Evolutionary conservation across 805 yeast genomes (phyloP).

Genomic region (Pichia cabralensis): DNA sequence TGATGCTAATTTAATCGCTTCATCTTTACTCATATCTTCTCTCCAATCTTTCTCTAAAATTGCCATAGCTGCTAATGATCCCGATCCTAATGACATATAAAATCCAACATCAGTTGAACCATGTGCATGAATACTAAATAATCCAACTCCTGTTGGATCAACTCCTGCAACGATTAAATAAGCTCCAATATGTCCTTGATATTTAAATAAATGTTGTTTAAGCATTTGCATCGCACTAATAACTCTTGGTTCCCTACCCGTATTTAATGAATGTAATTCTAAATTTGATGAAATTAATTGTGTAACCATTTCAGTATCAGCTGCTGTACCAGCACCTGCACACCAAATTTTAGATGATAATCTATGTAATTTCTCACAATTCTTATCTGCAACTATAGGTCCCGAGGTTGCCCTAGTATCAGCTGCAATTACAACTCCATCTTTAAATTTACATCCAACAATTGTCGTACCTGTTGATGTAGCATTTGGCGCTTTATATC

Average conservation of each 20-base stretch:
- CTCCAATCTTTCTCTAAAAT: slow-evolving; percentile 86
- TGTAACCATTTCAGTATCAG: slow-evolving; percentile 97
- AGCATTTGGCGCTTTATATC: slow-evolving; percentile 72
- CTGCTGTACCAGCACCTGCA: slow-evolving; percentile 99
- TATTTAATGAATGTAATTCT: slow-evolving; percentile 79
- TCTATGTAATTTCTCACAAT: slow-evolving; percentile 90
- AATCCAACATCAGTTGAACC: slow-evolving; percentile 96
- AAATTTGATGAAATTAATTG: slow-evolving; percentile 84
- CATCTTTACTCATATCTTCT: slow-evolving; percentile 68
- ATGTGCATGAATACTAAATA: slow-evolving; percentile 92
- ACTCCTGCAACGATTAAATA: slow-evolving; percentile 96
- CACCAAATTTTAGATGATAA: slow-evolving; percentile 93
- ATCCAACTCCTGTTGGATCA: slow-evolving; percentile 92
- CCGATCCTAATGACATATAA: slow-evolving; percentile 89
- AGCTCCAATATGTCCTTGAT: slow-evolving; percentile 97
- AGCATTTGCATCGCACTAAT: slow-evolving; percentile 86
- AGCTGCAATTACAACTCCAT: slow-evolving; percentile 96
- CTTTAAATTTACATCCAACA: slow-evolving; percentile 88
- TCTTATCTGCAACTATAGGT: slow-evolving; percentile 93
- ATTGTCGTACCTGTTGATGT: slow-evolving; percentile 99
- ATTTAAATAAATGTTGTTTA: slow-evolving; percentile 91
- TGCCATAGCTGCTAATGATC: slow-evolving; percentile 98
- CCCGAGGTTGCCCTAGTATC: slow-evolving; percentile 98
- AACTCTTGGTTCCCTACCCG: slow-evolving; percentile 84
- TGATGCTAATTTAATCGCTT: slow-evolving; percentile 83